phyloP scores from a whole-genome alignment of 371 early-diverging fungal species.

The Mucor sp. region DNA sequence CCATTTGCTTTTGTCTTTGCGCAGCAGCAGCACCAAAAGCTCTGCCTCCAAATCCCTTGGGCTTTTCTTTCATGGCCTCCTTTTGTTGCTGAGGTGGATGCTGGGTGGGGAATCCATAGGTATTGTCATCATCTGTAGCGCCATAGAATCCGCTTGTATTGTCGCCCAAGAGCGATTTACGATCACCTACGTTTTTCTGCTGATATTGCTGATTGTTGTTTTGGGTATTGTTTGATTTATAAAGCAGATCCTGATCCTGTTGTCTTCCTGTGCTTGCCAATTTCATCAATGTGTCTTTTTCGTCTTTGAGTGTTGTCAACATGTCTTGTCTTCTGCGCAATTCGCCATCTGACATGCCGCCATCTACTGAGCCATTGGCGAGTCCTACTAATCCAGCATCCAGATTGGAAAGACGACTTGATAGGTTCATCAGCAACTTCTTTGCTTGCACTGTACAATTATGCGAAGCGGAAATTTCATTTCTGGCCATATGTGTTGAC shows the following conservation, averaged over 20 bases:
- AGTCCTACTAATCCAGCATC: constrained; percentile 59
- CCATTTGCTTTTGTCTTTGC: constrained; percentile 20
- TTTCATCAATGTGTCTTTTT: constrained; percentile 64
- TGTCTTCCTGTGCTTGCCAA: constrained; percentile 52
- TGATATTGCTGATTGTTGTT: not conserved
- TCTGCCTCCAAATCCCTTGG: constrained; percentile 36
- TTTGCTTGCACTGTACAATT: constrained; percentile 81
- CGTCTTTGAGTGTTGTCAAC: constrained; percentile 71
- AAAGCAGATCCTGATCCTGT: constrained; percentile 40
- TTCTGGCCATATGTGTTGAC: constrained; percentile 69
- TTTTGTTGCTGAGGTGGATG: not conserved
- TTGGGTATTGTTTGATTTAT: constrained; percentile 7
- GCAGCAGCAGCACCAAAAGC: constrained; percentile 71
- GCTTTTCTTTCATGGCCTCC: not conserved
- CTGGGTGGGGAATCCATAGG: constrained; percentile 27
- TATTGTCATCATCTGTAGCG: not conserved
- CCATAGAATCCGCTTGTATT: constrained; percentile 6
- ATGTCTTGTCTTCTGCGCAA: constrained; percentile 78
- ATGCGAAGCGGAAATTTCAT: constrained; percentile 78
- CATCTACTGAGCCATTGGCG: constrained; percentile 29
- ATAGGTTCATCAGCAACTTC: constrained; percentile 61
- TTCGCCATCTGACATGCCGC: constrained; percentile 69
- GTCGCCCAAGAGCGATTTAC: constrained; percentile 26
- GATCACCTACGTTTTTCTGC: constrained; percentile 20
- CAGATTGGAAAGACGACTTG: constrained; percentile 55